Evolutionary conservation across 495 filamentous ascomycete species (phyloP), one percentile per base, ranked within the genome.

Genomic region (Hypoxylon fragiforme): DNA sequence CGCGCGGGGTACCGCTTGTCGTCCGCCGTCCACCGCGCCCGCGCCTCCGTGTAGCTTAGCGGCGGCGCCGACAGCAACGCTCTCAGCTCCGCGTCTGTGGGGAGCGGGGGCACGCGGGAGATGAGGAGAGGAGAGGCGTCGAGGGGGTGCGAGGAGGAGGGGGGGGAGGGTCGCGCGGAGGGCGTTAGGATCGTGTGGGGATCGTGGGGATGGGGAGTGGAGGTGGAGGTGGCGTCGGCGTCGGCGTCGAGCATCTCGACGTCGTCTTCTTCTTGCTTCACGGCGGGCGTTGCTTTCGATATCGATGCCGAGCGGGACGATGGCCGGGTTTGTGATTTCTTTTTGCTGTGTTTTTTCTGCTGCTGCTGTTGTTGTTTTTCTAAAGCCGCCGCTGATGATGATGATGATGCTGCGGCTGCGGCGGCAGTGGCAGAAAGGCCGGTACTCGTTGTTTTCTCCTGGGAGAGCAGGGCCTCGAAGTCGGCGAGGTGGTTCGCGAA

Each of bases 401-500:
- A n/a, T 14, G 54, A 36, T 28, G 37, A 18, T 28, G 64, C 44
- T 18, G 60, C 56, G n/a, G 62, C 54, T 0, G 62, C 50, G 34
- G n/a, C 24, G 26, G 57, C 28, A 16, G 55, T 44, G 20, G 48
- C 44, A 22, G 67, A 15, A 28, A 58, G 49, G 13, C 58, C 51
- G 38, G 56, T 51, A 0, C 68, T 67, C 26, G 70, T 70, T 13
- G 68, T 65, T 45, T 77, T 73, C 24, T 75, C 69, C 38, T 73
- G 73, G 1, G 80, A 75, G 32, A 85, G 66, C 15, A 86, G 74
- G 6, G 91, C 91, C 60, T 90, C 84, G 73, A 90, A 91, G 70
- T 97, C 92, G 49, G 89, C 88, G 26, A 97, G 81, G 64, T 97
- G 87, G 70, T 97, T 95, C 32, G 84, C 81, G 61, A 96, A 96